These are phyloP conservation scores for Aspergillus pseudotamarii DNA, from an alignment of 2,329 filamentous ascomycete species.

Conservation along the genomic window DNA sequence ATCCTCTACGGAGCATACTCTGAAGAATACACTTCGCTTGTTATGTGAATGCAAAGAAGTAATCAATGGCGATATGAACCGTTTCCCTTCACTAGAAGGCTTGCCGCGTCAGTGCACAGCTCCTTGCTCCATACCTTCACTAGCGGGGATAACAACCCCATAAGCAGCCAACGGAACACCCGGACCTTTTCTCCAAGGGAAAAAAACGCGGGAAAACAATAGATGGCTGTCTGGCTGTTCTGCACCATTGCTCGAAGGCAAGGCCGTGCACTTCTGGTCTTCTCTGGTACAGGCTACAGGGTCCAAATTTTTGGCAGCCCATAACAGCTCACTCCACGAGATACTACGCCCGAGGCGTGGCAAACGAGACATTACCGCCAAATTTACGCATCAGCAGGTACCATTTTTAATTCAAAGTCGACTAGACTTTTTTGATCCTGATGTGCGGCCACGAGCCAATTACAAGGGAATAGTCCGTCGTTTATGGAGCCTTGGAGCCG, in stretches of 20 bases:
- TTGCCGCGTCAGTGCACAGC: background rate
- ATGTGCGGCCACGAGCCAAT: slow-evolving; percentile 1
- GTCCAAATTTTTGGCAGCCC: background rate
- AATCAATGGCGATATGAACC: background rate
- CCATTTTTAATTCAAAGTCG: background rate
- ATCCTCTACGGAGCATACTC: background rate
- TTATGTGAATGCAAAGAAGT: background rate
- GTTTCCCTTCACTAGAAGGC: background rate
- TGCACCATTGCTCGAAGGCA: background rate
- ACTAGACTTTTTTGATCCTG: slow-evolving; percentile 5
- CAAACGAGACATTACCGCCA: slow-evolving; percentile 1
- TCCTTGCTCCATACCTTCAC: background rate
- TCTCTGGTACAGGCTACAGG: background rate
- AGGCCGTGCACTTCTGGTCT: background rate
- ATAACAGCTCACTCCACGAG: background rate
- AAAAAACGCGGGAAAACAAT: background rate
- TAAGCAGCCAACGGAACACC: background rate
- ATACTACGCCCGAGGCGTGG: background rate
- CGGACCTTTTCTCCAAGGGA: background rate
- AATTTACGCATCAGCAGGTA: background rate
- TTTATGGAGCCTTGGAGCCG: slow-evolving; percentile 2
- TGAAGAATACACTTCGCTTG: background rate
- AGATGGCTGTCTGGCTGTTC: background rate
- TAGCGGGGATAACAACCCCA: background rate
- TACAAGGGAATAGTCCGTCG: background rate